Evolutionary conservation across 768 basidiomycete genomes (phyloP).

Genomic region (Butyriboletus loyo): DNA sequence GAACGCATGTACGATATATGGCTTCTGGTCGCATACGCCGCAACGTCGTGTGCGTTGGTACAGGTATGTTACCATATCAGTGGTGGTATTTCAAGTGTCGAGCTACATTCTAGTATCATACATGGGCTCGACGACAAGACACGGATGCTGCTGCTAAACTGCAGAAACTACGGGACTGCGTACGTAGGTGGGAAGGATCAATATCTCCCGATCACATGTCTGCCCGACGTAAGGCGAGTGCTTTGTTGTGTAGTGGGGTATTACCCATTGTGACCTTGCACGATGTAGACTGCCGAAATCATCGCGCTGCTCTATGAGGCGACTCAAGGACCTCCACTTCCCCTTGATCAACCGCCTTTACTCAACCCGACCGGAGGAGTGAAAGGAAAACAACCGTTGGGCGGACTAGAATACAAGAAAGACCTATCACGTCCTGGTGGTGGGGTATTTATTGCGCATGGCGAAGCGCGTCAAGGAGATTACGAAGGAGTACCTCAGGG

Average conservation of each 20-base stretch:
- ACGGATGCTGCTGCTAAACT: conserved; percentile 69
- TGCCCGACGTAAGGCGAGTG: conserved; percentile 77
- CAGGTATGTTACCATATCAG: conserved; percentile 55
- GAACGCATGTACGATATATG: conserved; percentile 84
- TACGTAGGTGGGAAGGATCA: conserved; percentile 82
- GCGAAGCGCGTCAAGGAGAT: conserved; percentile 43
- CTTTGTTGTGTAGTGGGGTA: background rate
- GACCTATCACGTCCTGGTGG: conserved; percentile 83
- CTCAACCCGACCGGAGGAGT: conserved; percentile 81
- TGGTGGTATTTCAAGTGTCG: background rate
- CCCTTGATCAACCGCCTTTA: conserved; percentile 53
- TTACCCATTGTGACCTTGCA: background rate
- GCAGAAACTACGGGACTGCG: conserved; percentile 77
- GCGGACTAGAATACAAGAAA: conserved; percentile 66
- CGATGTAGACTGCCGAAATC: conserved; percentile 79
- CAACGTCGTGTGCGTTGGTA: conserved; percentile 85
- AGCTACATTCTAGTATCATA: conserved; percentile 69
- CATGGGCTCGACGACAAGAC: conserved; percentile 84
- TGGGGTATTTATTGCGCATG: conserved; percentile 74
- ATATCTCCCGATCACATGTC: conserved; percentile 94
- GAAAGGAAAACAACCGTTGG: conserved; percentile 50
- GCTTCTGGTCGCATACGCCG: conserved; percentile 82
- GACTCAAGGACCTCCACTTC: conserved; percentile 69
- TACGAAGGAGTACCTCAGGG: conserved; percentile 57
- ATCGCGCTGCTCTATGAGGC: conserved; percentile 90